phyloP scores from a whole-genome alignment of 768 basidiomycete genomes.

The Kwoniella europaea region DNA sequence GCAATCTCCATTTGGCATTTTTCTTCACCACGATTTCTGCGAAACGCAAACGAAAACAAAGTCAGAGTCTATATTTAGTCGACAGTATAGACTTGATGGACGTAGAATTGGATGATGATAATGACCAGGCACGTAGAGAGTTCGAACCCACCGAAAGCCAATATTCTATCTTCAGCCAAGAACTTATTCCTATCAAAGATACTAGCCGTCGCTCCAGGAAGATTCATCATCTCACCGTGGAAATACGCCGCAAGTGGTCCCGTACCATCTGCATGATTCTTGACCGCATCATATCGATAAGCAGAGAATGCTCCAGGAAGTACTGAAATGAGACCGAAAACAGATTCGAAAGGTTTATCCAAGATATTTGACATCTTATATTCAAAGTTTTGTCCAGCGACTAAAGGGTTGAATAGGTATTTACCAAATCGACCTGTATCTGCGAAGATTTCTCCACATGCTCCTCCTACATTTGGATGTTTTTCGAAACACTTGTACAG shows the following conservation, averaged over 20 bases:
- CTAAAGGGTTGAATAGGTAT: slow-evolving; percentile 50
- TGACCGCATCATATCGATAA: slow-evolving; percentile 52
- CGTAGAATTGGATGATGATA: background rate
- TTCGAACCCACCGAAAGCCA: slow-evolving; percentile 63
- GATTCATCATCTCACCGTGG: slow-evolving; percentile 55
- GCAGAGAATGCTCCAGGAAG: slow-evolving; percentile 55
- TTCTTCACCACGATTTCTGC: slow-evolving; percentile 52
- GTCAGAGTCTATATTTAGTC: slow-evolving; percentile 1
- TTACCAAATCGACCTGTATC: slow-evolving; percentile 50
- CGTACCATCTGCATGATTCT: slow-evolving; percentile 51
- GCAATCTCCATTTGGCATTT: slow-evolving; percentile 53
- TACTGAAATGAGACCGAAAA: slow-evolving; percentile 53
- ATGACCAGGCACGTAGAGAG: background rate
- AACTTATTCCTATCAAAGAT: slow-evolving; percentile 81
- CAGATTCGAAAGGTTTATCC: slow-evolving; percentile 54
- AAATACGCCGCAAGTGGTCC: slow-evolving; percentile 53
- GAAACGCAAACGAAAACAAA: background rate
- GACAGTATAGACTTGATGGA: background rate
- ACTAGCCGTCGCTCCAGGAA: slow-evolving; percentile 45
- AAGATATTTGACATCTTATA: slow-evolving; percentile 56
- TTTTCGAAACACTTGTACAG: slow-evolving; percentile 56
- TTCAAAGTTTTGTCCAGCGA: slow-evolving; percentile 55
- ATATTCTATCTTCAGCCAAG: slow-evolving; percentile 68
- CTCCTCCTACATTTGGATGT: slow-evolving; percentile 53
- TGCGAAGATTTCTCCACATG: slow-evolving; percentile 55